Conservation (phyloP, 2,329 filamentous ascomycete species). For the Penicillium sp. region DNA sequence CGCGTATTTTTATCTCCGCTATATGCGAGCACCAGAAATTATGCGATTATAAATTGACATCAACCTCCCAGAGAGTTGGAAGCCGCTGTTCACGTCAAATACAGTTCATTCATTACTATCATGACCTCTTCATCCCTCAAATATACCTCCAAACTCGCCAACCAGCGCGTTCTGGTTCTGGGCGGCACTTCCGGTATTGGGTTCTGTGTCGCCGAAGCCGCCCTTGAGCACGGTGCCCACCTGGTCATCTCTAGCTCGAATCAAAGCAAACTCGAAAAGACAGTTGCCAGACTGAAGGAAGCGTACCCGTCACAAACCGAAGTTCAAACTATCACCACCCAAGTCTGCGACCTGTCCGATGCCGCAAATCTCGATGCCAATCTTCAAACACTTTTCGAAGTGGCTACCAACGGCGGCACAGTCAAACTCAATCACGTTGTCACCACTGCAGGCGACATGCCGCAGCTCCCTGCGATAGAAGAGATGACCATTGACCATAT, state of each 20-base stretch:
- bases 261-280: slow-evolving; percentile 41
- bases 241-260: slow-evolving; percentile 56
- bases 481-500: slow-evolving; percentile 31
- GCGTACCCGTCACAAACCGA: slow-evolving; percentile 45
- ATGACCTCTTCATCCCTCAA: slow-evolving; percentile 11
- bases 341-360: slow-evolving; percentile 50
- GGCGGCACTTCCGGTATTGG: slow-evolving; percentile 60
- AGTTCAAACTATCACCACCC: slow-evolving; percentile 42
- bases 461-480: slow-evolving; percentile 23
- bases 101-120: not conserved
- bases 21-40: no score
- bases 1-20: no score
- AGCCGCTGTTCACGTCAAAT: not conserved
- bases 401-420: slow-evolving; percentile 28
- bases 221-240: slow-evolving; percentile 53
- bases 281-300: slow-evolving; percentile 45
- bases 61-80: no score
- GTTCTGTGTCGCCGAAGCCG: slow-evolving; percentile 56
- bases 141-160: slow-evolving; percentile 20
- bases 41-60: no score
- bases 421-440: slow-evolving; percentile 55
- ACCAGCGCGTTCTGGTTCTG: slow-evolving; percentile 53
- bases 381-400: slow-evolving; percentile 48
- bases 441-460: slow-evolving; percentile 54
- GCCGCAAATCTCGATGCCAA: slow-evolving; percentile 49